Evolutionary conservation across 163 green algal genomes (phyloP).

Genomic region (Scenedesmus sp.): DNA sequence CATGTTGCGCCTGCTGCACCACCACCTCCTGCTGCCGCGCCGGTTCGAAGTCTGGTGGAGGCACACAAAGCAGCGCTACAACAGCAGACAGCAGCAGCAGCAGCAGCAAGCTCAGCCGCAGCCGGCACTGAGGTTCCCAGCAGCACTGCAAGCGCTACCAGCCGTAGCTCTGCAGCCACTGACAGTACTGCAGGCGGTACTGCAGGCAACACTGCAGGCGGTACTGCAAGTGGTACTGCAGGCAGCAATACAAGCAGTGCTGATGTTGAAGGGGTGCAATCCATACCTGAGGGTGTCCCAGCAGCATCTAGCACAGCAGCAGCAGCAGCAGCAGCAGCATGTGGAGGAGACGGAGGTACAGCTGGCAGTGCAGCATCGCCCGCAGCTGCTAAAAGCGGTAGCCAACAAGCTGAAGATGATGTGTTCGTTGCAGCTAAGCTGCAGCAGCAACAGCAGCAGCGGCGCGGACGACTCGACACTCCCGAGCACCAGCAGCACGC

Average conservation of each 20-base stretch:
- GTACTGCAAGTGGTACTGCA: neutral
- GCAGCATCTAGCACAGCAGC: neutral
- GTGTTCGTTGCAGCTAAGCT: neutral
- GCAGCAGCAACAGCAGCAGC: constrained; percentile 5
- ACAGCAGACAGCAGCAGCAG: constrained; percentile 9
- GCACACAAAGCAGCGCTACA: constrained; percentile 29
- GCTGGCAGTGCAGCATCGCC: neutral
- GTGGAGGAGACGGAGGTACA: neutral
- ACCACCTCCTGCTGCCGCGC: neutral
- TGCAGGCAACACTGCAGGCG: neutral
- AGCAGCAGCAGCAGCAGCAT: neutral
- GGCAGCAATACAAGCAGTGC: neutral
- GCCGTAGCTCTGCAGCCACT: neutral
- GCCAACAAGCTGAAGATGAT: neutral
- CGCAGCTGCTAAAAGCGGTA: neutral
- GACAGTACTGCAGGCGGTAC: neutral
- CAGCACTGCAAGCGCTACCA: neutral
- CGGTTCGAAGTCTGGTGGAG: constrained; percentile 13
- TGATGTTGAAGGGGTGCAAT: neutral
- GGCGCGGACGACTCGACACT: neutral
- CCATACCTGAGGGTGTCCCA: neutral
- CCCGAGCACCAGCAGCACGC: neutral
- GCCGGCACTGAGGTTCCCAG: neutral
- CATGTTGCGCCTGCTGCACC: neutral
- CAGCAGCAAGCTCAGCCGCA: neutral